Base-by-base conservation (phyloP, 176 grass and related monocot species). In the Zoysia japonica region DNA sequence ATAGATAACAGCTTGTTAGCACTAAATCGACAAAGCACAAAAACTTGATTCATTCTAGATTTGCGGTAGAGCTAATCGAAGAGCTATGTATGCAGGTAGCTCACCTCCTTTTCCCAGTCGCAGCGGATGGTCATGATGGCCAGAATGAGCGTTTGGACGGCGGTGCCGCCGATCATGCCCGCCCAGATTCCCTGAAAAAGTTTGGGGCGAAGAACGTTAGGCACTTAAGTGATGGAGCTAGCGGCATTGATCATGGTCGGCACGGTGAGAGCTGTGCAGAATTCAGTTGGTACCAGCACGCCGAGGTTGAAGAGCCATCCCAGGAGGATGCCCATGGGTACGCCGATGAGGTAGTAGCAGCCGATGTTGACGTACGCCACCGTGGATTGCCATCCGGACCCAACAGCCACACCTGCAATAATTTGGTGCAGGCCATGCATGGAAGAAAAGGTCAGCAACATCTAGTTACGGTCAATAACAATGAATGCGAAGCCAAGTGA, bases 291-390 rank as follows among this genome's bases (percentile, higher is more conserved):
- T 93, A 97, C 94, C 94, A 91, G 42, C 61, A 97, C 87, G 55
- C 91, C 91, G 28, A 93, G 83, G n/a, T 93, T 76, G 68, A 93
- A 93, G 67, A 93, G 20, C 94, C 94, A 93, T 37, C 94, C 94
- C 28, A 97, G 67, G 5, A 91, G 65, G 77, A 97, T 81, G 39
- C 94, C 94, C 69, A 93, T 28, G 84, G 94, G 91, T 9, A 97
- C 80, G 28, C 94, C 94, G 53, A 97, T 91, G 37, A 93, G 28
- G 59, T 97, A 97, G 85, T 97, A 97, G 51, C 56, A 39, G n/a
- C 91, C 94, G 59, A 97, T 90, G 79, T 97, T 97, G 71, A 97
- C 79, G 52, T 93, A 97, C n/a, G 94, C 94, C 65, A 97, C 94
- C 80, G 78, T 66, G 68, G 82, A 80, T 80, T 97, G 94, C 94